Conservation (phyloP, 2,329 filamentous ascomycete genomes). For the Pestalotiopsis sp. region DNA sequence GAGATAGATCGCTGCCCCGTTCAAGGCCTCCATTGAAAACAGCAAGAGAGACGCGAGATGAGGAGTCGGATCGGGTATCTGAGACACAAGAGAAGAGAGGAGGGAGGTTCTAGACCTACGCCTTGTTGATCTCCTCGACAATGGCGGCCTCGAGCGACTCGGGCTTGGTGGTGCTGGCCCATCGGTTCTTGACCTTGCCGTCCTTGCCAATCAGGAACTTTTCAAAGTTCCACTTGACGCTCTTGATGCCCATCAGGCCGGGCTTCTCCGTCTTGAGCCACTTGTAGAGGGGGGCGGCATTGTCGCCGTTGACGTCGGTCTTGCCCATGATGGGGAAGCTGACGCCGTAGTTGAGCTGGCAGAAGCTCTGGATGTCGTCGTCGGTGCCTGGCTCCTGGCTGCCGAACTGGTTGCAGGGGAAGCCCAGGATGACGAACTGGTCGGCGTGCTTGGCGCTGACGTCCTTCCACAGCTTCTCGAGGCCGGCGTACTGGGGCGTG, state of each 20-base stretch:
- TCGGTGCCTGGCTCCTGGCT: conserved; percentile 83
- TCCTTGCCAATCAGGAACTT: conserved; percentile 92
- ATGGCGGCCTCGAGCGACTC: conserved; percentile 77
- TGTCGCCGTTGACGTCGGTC: conserved; percentile 88
- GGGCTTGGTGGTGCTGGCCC: conserved; percentile 88
- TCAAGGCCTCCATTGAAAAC: not conserved
- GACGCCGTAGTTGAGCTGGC: conserved; percentile 93
- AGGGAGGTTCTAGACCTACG: conserved; percentile 29
- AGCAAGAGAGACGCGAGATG: conserved; percentile 15
- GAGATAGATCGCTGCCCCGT: not conserved
- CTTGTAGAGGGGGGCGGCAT: conserved; percentile 77
- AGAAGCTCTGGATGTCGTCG: conserved; percentile 82
- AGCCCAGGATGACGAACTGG: conserved; percentile 86
- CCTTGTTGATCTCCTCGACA: conserved; percentile 70
- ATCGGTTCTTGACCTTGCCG: conserved; percentile 82
- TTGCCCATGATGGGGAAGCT: conserved; percentile 91
- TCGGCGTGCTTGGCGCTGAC: conserved; percentile 70
- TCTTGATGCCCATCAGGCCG: conserved; percentile 84
- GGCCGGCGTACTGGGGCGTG: conserved; percentile 90
- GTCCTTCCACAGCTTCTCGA: conserved; percentile 87
- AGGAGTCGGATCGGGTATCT: not conserved
- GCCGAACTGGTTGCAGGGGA: conserved; percentile 98
- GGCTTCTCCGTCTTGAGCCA: conserved; percentile 77
- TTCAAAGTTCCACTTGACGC: conserved; percentile 99
- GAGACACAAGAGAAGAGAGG: not conserved